These are phyloP conservation scores for Xylaria venustula DNA, from an alignment of 495 filamentous ascomycete species.

Conservation along the genomic window DNA sequence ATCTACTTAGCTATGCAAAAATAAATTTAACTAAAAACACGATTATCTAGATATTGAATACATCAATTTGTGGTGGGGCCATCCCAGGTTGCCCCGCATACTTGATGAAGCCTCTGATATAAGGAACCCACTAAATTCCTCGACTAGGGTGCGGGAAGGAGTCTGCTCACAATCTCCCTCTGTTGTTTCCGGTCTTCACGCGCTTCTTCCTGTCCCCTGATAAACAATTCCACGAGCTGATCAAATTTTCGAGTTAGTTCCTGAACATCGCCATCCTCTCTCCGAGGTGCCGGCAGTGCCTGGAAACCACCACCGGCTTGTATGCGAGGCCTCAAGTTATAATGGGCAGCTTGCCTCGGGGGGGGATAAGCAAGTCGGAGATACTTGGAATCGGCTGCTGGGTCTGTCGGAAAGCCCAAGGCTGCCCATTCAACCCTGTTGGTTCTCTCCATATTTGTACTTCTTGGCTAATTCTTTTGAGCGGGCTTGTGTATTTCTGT, in stretches of 20 bases:
- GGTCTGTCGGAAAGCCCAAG: background rate
- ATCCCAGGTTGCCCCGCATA: too few relatives aligned
- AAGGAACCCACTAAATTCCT: too few relatives aligned
- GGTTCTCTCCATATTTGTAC: too few relatives aligned
- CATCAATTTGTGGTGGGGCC: too few relatives aligned
- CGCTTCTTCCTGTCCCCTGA: background rate
- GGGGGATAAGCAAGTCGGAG: background rate
- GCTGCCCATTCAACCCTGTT: too few relatives aligned
- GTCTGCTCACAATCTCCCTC: background rate
- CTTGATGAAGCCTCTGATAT: too few relatives aligned
- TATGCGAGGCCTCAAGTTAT: background rate
- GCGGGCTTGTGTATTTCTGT: too few relatives aligned
- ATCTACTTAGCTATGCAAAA: too few relatives aligned
- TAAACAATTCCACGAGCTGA: background rate
- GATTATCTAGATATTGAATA: too few relatives aligned
- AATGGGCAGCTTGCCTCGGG: background rate
- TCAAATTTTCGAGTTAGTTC: background rate
- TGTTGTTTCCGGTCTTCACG: background rate
- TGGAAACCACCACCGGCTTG: background rate
- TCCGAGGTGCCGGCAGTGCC: background rate
- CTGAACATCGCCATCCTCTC: background rate
- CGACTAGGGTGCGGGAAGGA: too few relatives aligned
- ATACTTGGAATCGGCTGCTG: background rate
- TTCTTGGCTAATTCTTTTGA: too few relatives aligned
- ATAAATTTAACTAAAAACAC: too few relatives aligned